A percentile compares a stretch with the other conserved stretches of the same genome.
Conservation (phyloP, 106 monocot species). For the Apostasia ramifera region DNA sequence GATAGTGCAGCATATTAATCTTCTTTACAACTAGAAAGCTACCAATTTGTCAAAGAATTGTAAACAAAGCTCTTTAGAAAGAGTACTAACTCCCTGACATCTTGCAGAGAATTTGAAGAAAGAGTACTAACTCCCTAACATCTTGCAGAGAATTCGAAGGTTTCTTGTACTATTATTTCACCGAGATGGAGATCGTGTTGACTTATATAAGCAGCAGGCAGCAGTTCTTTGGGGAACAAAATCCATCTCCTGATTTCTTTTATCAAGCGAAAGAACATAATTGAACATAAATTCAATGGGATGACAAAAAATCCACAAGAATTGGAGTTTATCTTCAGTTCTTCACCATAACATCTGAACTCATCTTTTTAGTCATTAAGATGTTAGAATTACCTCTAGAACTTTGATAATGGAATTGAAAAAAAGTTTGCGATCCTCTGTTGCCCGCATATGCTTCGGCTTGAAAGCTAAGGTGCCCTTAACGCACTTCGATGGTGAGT, state of each 20-base stretch:
- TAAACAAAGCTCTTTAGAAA: conserved; percentile 25
- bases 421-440: conserved; percentile 28
- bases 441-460: conserved; percentile 38
- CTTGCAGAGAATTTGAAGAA: too few species aligned
- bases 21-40: too few species aligned
- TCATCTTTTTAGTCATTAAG: too few species aligned
- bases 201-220: conserved; percentile 48
- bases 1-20: too few species aligned
- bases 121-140: conserved; percentile 28
- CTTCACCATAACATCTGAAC: conserved; percentile 32
- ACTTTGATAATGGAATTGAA: conserved; percentile 24
- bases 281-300: not conserved
- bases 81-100: conserved; percentile 1
- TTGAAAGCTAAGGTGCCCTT: conserved; percentile 30
- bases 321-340: not conserved
- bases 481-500: conserved; percentile 46
- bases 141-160: conserved; percentile 41
- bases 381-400: conserved; percentile 21
- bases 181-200: conserved; percentile 46
- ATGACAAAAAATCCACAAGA: not conserved
- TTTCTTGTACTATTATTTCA: conserved; percentile 44
- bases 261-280: not conserved
- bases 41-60: not conserved
- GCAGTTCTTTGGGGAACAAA: conserved; percentile 49
- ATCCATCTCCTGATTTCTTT: conserved; percentile 27